Evolutionary conservation across 257 asterid species (phyloP), one percentile per base, ranked within the genome.

Genomic region (Haberlea rhodopensis): DNA sequence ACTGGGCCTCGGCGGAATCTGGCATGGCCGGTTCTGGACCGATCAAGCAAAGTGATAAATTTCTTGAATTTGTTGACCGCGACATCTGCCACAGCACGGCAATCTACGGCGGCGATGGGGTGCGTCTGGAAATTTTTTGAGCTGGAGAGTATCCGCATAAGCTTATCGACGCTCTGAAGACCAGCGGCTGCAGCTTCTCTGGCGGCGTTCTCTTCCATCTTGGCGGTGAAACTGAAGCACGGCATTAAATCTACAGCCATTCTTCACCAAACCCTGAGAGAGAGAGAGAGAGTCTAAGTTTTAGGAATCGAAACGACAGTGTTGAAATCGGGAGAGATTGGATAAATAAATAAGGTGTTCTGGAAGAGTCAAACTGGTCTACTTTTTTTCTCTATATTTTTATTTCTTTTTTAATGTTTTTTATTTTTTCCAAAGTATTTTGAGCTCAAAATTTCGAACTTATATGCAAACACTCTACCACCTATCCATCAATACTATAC

Each of bases 111-210:
- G 62, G 60, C n/a, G 53, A 21, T 22, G 57, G 61, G 19, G 20
- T 16, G 15, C 34, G 63, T 16, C 34, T 57, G 75, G 29, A 25
- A 62, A 19, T 61, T 57, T 25, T 71, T 54, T 6, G 68, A 65
- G 69, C 8, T 81, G 87, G 7, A 80, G 10, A 91, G 77, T 60
- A 91, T 67, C 51, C 85, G 68, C 76, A 89, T 84, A 5, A 91
- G 87, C 40, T 83, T 89, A 68, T 91, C 95, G 27, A 91, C 98
- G 80, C 96, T 89, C 62, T 91, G 92, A 0, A 85, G 73, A 4
- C 98, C 98, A 27, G 95, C 96, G 49, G 84, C 73, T 6, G 96
- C 96, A n/a, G 98, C 98, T 67, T 91, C 96, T 65, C 84, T 79
- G 3, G 83, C 98, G 53, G 95, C 96, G 62, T 18, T 71, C 32